phyloP scores from a whole-genome alignment of 345 rosid species.

The Euphorbia peplus region DNA sequence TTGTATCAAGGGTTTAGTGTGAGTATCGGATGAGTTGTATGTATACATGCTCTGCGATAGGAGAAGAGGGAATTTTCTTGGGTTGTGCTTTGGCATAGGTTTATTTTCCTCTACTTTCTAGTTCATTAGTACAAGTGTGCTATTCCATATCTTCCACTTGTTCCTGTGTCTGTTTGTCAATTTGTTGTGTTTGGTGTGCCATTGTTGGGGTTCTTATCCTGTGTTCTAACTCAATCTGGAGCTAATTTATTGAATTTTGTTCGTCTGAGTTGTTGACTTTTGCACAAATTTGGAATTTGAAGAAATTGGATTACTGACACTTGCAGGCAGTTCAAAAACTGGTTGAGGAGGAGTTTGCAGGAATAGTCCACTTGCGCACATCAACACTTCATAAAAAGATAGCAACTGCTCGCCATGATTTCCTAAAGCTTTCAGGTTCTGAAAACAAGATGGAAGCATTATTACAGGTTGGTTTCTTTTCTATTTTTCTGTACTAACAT shows the following conservation, averaged over 20 bases:
- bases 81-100: no score
- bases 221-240: background rate
- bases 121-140: no score
- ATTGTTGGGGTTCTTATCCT: no score
- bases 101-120: no score
- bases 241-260: background rate
- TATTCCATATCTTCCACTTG: no score
- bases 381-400: slow-evolving; percentile 87
- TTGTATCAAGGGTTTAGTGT: no score
- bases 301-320: background rate
- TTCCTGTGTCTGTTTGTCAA: no score
- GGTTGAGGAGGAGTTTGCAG: slow-evolving; percentile 89
- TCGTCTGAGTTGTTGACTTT: background rate
- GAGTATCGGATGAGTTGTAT: no score
- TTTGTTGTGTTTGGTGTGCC: no score
- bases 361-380: slow-evolving; percentile 82
- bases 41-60: no score
- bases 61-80: no score
- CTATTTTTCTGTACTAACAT: background rate
- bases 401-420: slow-evolving; percentile 91
- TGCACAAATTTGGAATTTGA: background rate
- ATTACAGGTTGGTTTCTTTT: slow-evolving; percentile 55
- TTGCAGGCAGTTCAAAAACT: slow-evolving; percentile 88
- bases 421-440: slow-evolving; percentile 76
- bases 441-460: slow-evolving; percentile 92